Base-by-base conservation (phyloP, 2,329 filamentous ascomycete genomes). In the Boeremia lycopersici region DNA sequence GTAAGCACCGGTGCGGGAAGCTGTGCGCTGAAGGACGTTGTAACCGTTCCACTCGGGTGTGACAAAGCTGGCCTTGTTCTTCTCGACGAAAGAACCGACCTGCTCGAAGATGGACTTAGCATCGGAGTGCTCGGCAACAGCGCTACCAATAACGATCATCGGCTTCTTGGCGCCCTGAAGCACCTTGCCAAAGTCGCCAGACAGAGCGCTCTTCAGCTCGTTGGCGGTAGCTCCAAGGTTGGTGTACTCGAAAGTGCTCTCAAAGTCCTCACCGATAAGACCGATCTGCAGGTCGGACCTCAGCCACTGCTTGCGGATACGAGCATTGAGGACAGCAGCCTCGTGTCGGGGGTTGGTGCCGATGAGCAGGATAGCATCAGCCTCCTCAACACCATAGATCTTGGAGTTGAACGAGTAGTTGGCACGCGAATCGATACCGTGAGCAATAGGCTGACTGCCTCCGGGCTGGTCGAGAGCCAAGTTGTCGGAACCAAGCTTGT, bases 371-470 rank as follows among this genome's bases (percentile, higher is more conserved):
- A 99, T 91, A 67, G 84, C 86, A 78, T 98, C 95, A 15, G 93
- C 91, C 72, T 96, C 90, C 78, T 99, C 95, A 33, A 98, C 90
- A 70, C 92, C 95, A 75, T 86, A 89, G 72, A 99, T 96, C 76
- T 84, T 91, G 33, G 93, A 96, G 84, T 99, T 99, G 84, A 99
- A 97, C 39, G 91, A 83, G 78, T 96, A 99, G 81, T 95, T 99
- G 55, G 92, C 90, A 62, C 93, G 90, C 55, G 98, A 85, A 70
- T 99, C 95, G 59, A 97, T 80, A 76, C 95, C 95, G 78, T 99
- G 95, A 31, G 93, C 90, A 59, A 97, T 80, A 12, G 95, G 95
- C 62, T 88, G 82, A 77, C 84, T 89, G 60, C 95, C 95, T 52
- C 86, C 86, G 34, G 92, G 90, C 73, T 93, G 93, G 74, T 99